These are phyloP conservation scores for Poterioochromonas sp. DNA, from an alignment of 352 stramenopile species.

Conservation along the genomic window DNA sequence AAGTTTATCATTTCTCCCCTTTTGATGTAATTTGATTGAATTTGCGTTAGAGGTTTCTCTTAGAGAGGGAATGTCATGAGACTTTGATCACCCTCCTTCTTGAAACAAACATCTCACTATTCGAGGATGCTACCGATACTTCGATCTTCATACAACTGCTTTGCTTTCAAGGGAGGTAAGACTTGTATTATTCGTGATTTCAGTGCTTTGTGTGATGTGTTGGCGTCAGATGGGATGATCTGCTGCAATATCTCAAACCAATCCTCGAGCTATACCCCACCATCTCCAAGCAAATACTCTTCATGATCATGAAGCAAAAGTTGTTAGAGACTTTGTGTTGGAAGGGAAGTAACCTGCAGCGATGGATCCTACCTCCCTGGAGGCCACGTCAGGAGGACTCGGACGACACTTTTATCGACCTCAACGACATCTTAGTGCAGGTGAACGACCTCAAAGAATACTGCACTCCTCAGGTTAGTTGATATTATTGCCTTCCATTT, in stretches of 20 bases:
- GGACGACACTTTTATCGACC: not conserved
- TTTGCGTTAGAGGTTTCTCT: conserved; percentile 5
- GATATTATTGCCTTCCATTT: too few relatives aligned
- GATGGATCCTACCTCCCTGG: not conserved
- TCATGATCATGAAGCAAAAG: not conserved
- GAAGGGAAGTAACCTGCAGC: not conserved
- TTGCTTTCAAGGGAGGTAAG: conserved; percentile 4
- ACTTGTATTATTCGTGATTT: too few relatives aligned
- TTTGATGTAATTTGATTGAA: too few relatives aligned
- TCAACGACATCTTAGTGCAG: not conserved
- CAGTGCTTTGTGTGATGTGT: too few relatives aligned
- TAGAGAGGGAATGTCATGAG: not conserved
- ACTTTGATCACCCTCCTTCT: not conserved
- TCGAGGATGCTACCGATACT: not conserved
- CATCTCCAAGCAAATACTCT: not conserved
- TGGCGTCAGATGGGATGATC: conserved; percentile 8
- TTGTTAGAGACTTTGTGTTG: conserved; percentile 23
- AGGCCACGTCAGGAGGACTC: not conserved
- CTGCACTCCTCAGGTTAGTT: not conserved
- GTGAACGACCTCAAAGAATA: not conserved
- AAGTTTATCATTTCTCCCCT: too few relatives aligned
- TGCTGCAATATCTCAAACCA: not conserved
- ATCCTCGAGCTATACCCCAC: not conserved
- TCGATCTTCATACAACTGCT: not conserved
- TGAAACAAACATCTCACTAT: not conserved